phyloP scores from a whole-genome alignment of 2,329 filamentous ascomycete species.

The Penicillium rolfsii region DNA sequence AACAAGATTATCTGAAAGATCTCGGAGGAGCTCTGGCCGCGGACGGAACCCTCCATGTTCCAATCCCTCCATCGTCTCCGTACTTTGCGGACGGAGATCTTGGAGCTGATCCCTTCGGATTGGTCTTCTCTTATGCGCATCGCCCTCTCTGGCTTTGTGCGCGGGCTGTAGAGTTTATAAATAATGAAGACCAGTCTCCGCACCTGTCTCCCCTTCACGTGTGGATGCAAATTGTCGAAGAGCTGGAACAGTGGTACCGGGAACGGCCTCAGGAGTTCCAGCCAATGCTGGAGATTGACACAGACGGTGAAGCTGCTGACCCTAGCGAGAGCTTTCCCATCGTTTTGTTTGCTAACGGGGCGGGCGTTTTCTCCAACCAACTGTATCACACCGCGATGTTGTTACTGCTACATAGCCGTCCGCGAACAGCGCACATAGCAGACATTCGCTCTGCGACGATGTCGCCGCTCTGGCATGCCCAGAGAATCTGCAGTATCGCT shows the following conservation, averaged over 20 bases:
- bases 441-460: constrained; percentile 38
- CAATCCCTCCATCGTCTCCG: constrained; percentile 23
- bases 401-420: constrained; percentile 56
- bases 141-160: constrained; percentile 34
- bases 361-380: constrained; percentile 54
- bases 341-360: constrained; percentile 52
- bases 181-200: constrained; percentile 20
- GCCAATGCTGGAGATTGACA: constrained; percentile 41
- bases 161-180: constrained; percentile 26
- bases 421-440: constrained; percentile 46
- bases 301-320: constrained; percentile 28
- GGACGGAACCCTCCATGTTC: constrained; percentile 21
- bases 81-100: constrained; percentile 15
- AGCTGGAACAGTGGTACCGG: constrained; percentile 36
- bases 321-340: constrained; percentile 36
- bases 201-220: constrained; percentile 13
- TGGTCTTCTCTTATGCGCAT: constrained; percentile 28
- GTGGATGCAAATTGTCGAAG: constrained; percentile 33
- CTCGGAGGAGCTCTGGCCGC: constrained; percentile 31
- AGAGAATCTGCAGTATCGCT: constrained; percentile 55
- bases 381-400: constrained; percentile 61
- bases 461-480: constrained; percentile 55
- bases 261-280: constrained; percentile 33
- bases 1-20: constrained; percentile 16
- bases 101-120: constrained; percentile 21